Evolutionary conservation across 345 rosid genomes (phyloP).

Genomic region (sweet orange (Citrus sinensis)): DNA sequence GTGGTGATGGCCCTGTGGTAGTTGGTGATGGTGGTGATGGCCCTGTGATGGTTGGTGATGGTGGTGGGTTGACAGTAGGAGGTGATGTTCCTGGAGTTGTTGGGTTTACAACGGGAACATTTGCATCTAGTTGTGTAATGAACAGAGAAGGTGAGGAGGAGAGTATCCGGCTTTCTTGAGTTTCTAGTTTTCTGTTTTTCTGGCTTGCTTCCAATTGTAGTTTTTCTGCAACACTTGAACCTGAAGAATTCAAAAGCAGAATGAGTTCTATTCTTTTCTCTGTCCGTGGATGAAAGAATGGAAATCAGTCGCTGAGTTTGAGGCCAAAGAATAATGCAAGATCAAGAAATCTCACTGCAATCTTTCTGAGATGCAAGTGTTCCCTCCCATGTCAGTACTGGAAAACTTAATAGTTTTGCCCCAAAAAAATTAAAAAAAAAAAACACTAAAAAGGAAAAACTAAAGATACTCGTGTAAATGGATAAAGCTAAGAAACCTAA

Average conservation of each 20-base stretch:
- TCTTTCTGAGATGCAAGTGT: not conserved
- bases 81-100: conserved; percentile 51
- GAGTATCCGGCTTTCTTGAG: conserved; percentile 26
- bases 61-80: conserved; percentile 43
- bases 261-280: conserved; percentile 13
- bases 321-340: not conserved
- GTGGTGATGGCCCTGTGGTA: conserved; percentile 20
- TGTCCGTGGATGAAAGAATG: not conserved
- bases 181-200: conserved; percentile 13
- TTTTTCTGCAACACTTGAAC: conserved; percentile 39
- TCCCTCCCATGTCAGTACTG: not conserved
- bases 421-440: not conserved
- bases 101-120: conserved; percentile 70
- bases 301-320: not conserved
- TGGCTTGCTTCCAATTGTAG: conserved; percentile 30
- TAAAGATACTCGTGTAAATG: not conserved
- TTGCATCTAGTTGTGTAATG: conserved; percentile 30
- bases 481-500: not conserved
- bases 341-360: not conserved
- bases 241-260: conserved; percentile 36
- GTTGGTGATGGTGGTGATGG: conserved; percentile 36
- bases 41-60: conserved; percentile 26
- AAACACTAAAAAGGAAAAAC: not conserved
- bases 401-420: not conserved
- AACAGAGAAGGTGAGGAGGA: conserved; percentile 21